Evolutionary conservation across 1,284 basidiomycete species (phyloP).

Genomic region (Irpex lacteus): DNA sequence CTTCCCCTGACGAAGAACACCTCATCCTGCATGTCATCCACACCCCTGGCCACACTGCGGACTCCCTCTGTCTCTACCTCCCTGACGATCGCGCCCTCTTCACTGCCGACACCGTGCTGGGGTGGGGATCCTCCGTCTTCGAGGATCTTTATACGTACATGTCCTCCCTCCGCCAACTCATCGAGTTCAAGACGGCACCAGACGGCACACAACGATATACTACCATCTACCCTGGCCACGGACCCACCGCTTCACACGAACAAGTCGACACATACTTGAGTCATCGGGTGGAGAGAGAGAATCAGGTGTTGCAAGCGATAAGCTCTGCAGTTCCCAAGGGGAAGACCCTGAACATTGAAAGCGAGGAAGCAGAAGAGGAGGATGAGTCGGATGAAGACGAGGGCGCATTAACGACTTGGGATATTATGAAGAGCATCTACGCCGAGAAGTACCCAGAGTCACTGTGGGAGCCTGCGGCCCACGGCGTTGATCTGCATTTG

Average conservation of each 20-base stretch:
- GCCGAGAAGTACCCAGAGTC: constrained; percentile 61
- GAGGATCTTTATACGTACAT: constrained; percentile 82
- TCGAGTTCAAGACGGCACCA: constrained; percentile 35
- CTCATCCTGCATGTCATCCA: constrained; percentile 62
- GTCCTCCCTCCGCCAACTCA: constrained; percentile 61
- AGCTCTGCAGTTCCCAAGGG: constrained; percentile 30
- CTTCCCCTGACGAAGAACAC: constrained; percentile 11
- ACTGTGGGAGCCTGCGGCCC: constrained; percentile 73
- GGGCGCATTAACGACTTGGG: constrained; percentile 58
- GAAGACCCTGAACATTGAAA: not conserved
- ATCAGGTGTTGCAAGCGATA: constrained; percentile 71
- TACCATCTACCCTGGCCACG: constrained; percentile 84
- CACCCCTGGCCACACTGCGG: constrained; percentile 89
- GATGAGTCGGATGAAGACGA: not conserved
- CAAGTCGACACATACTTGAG: constrained; percentile 73
- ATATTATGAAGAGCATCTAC: constrained; percentile 66
- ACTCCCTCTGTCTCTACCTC: constrained; percentile 78
- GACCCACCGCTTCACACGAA: constrained; percentile 68
- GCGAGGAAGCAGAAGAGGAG: not conserved
- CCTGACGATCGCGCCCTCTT: constrained; percentile 68
- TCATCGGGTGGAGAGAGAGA: constrained; percentile 83
- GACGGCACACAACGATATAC: constrained; percentile 34
- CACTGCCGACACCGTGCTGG: constrained; percentile 90
- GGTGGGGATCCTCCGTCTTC: constrained; percentile 89
- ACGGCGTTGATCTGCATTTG: constrained; percentile 71